Evolutionary conservation across 176 grass and related monocot species (phyloP).

Genomic region (Aegilops sharonensis): DNA sequence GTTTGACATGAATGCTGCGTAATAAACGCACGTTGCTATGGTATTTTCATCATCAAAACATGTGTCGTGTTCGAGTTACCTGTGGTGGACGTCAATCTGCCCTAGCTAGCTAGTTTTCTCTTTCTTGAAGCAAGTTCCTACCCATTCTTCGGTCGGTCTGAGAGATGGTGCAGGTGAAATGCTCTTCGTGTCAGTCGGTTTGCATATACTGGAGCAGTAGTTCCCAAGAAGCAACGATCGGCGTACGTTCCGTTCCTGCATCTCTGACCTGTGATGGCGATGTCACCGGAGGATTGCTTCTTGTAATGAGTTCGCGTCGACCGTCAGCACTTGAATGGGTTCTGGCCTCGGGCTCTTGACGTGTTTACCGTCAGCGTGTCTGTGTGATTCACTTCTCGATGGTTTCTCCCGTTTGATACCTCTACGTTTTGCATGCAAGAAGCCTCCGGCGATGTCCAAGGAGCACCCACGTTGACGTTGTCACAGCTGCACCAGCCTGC

Average conservation of each 20-base stretch:
- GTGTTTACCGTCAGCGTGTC: not conserved
- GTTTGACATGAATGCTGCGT: not conserved
- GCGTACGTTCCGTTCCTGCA: not conserved
- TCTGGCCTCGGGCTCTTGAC: not conserved
- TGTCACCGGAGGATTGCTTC: not conserved
- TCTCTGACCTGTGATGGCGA: not conserved
- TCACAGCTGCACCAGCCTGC: not conserved
- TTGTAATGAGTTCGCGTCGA: not conserved
- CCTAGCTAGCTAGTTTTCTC: not conserved
- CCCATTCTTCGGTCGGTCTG: not conserved
- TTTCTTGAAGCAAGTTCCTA: not conserved
- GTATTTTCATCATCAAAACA: slow-evolving; percentile 12
- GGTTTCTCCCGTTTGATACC: not conserved
- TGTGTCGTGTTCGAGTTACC: not conserved
- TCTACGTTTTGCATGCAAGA: slow-evolving; percentile 29
- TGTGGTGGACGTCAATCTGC: not conserved
- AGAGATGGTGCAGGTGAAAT: not conserved
- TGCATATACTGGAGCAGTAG: not conserved
- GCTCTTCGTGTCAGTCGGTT: not conserved
- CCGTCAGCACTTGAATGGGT: not conserved
- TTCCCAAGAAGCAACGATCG: not conserved
- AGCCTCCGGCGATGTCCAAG: not conserved
- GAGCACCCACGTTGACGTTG: not conserved
- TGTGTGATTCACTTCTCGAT: not conserved
- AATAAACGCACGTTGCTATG: slow-evolving; percentile 18